These are phyloP conservation scores for Taphrina wiesneri DNA, from an alignment of 1,139 yeast species.

Conservation along the genomic window DNA sequence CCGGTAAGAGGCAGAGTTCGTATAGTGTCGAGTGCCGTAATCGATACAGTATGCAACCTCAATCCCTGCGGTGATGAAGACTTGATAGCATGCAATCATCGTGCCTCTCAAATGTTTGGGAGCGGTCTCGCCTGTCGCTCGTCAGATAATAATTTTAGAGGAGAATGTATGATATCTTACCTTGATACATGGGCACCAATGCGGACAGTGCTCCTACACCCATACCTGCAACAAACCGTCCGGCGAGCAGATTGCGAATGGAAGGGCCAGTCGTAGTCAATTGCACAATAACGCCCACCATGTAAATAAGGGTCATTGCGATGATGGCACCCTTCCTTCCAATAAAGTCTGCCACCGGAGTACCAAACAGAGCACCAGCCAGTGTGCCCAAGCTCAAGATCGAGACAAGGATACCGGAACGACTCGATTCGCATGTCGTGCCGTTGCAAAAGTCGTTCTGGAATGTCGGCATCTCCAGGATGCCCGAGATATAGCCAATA, in stretches of 20 bases:
- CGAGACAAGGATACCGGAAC: conserved; percentile 55
- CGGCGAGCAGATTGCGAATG: conserved; percentile 46
- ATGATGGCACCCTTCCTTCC: conserved; percentile 58
- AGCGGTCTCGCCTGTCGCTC: conserved; percentile 56
- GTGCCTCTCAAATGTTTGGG: conserved; percentile 72
- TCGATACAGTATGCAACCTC: conserved; percentile 67
- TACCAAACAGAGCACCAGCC: conserved; percentile 53
- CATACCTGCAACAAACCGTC: conserved; percentile 53
- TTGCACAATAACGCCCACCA: conserved; percentile 61
- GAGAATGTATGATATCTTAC: conserved; percentile 41
- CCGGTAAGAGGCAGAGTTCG: conserved; percentile 60
- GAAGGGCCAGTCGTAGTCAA: conserved; percentile 14
- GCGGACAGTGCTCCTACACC: conserved; percentile 72
- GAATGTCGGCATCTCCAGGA: conserved; percentile 54
- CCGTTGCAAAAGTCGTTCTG: conserved; percentile 45
- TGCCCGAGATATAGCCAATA: conserved; percentile 61
- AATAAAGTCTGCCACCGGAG: conserved; percentile 55
- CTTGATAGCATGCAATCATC: conserved; percentile 65
- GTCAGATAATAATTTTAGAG: neutral
- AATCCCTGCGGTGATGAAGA: conserved; percentile 67
- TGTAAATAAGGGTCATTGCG: conserved; percentile 55
- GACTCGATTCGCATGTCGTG: conserved; percentile 45
- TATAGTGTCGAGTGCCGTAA: conserved; percentile 61
- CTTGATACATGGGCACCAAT: conserved; percentile 65
- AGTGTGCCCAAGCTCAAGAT: conserved; percentile 51